Evolutionary conservation across 2,329 filamentous ascomycete species (phyloP), one percentile per base, ranked within the genome.

Genomic region (Hymenotorrendiella dingleyae): DNA sequence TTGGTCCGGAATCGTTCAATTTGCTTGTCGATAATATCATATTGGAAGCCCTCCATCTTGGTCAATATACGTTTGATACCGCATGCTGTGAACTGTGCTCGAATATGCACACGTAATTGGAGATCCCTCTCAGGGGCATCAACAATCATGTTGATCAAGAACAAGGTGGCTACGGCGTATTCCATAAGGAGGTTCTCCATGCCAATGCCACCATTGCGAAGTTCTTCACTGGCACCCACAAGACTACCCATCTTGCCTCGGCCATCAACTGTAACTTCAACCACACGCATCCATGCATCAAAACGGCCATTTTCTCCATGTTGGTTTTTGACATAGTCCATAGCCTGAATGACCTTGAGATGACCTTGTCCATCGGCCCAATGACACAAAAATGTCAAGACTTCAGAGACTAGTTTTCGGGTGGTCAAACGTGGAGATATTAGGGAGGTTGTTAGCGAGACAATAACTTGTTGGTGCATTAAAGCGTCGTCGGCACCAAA

Each of bases 161-260:
- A 89, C 59, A 98, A 77, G 2, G 90, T 94, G 24, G 91, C 87
- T 36, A 97, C 87, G 28, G 90, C 91, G 61, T 98, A 98, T 74
- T 98, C 93, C 93, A 98, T 97, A 41, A 98, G 76, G 58, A 96
- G 72, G 65, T 97, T 97, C 74, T 98, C 93, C 83, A 97, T 95
- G 63, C 93, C 93, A 59, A 96, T 94, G 52, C 93, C 93, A 52
- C 93, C 93, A 58, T 86, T 95, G 55, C 93, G 84, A 46, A 95
- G 83, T 68, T 98, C 93, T 59, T 97, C 93, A 59, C 89, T 96
- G 23, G 93, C 93, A 52, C 93, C 93, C 21, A 98, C 93, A 56
- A 97, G 72, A 68, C 90, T 96, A 57, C 93, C 93, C 89, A 98
- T 96, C 74, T 97, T 98, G 57, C 93, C 93, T 59, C 93, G 84